phyloP scores from a whole-genome alignment of 2,329 filamentous ascomycete genomes.

The Pleomassaria siparia region DNA sequence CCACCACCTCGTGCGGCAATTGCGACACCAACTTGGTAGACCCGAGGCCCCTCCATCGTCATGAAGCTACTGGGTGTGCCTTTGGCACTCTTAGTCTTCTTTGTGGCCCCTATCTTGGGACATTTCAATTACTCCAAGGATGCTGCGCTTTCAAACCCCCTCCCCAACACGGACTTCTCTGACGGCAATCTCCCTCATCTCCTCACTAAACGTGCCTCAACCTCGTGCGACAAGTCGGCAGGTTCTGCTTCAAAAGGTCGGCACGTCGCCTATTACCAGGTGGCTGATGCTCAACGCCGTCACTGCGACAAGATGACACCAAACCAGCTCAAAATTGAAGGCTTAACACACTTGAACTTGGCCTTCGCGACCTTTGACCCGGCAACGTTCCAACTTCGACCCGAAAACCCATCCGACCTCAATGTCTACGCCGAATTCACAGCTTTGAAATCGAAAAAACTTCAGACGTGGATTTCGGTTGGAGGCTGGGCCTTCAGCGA shows the following conservation, averaged over 20 bases:
- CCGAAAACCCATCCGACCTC: slow-evolving; percentile 17
- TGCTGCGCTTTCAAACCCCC: too few species aligned
- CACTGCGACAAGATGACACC: slow-evolving; percentile 38
- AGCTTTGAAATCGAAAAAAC: slow-evolving; percentile 29
- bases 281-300: slow-evolving; percentile 14
- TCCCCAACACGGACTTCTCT: too few species aligned
- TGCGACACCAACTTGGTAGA: too few species aligned
- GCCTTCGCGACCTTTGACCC: slow-evolving; percentile 31
- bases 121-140: too few species aligned
- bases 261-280: slow-evolving; percentile 43
- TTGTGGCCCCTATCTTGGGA: too few species aligned
- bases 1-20: too few species aligned
- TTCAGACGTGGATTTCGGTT: slow-evolving; percentile 45
- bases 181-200: too few species aligned
- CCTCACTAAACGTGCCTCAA: too few species aligned
- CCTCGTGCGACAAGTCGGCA: too few species aligned
- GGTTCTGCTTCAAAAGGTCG: slow-evolving; percentile 29
- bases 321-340: slow-evolving; percentile 33
- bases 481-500: slow-evolving; percentile 50
- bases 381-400: slow-evolving; percentile 22
- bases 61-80: too few species aligned
- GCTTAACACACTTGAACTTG: slow-evolving; percentile 38
- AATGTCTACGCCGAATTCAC: slow-evolving; percentile 34
- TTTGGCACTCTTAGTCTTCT: too few species aligned
- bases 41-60: too few species aligned